phyloP scores from a whole-genome alignment of 768 basidiomycete species.

The Leccinum boreale region DNA sequence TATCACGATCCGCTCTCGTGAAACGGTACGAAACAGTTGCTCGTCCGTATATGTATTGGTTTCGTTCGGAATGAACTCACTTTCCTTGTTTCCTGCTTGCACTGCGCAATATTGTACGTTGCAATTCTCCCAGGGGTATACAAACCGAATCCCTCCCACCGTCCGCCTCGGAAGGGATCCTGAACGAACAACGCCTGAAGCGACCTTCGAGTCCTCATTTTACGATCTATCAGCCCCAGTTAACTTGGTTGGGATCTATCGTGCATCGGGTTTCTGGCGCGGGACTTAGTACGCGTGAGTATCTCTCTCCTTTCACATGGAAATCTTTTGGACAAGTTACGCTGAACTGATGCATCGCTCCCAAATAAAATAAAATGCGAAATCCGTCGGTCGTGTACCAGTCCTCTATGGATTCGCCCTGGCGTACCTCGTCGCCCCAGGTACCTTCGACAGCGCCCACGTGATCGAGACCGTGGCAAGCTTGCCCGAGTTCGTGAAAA shows the following conservation, averaged over 20 bases:
- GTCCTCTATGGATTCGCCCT: conserved; percentile 88
- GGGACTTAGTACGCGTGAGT: conserved; percentile 57
- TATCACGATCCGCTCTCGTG: conserved; percentile 26
- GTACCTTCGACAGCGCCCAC: conserved; percentile 73
- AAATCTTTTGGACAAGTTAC: background rate
- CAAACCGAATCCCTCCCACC: conserved; percentile 67
- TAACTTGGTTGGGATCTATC: conserved; percentile 88
- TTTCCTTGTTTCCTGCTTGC: background rate
- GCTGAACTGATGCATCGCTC: background rate
- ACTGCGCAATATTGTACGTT: background rate
- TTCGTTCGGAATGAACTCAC: background rate
- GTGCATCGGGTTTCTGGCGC: conserved; percentile 84
- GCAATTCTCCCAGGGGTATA: conserved; percentile 40
- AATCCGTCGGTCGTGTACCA: conserved; percentile 24
- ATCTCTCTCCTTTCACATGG: background rate
- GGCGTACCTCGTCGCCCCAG: conserved; percentile 80
- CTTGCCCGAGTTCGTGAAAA: conserved; percentile 76
- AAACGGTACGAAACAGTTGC: conserved; percentile 36
- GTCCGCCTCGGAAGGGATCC: conserved; percentile 53
- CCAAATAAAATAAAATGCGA: background rate
- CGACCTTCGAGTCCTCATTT: conserved; percentile 95
- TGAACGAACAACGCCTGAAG: conserved; percentile 83
- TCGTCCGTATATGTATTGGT: background rate
- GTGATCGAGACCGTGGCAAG: conserved; percentile 68
- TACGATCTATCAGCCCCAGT: conserved; percentile 93